phyloP scores from a whole-genome alignment of 257 asterid genomes.

The Lantana camara region DNA sequence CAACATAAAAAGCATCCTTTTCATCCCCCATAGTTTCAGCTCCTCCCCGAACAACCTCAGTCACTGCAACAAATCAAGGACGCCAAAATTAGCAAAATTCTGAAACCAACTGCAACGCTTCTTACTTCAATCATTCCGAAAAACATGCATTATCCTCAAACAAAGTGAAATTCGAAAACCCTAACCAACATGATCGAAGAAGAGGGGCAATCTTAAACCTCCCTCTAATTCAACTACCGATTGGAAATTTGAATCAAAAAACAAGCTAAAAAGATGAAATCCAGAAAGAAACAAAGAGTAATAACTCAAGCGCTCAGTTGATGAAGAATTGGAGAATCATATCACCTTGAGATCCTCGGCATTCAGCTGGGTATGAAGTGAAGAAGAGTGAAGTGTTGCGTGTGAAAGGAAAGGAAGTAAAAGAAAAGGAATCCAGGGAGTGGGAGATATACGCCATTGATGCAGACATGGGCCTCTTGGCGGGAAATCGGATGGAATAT shows the following conservation, averaged over 20 bases:
- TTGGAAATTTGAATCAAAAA: background rate
- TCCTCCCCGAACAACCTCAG: background rate
- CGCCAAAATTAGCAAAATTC: background rate
- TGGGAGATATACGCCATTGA: background rate
- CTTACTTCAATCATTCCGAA: conserved; percentile 11
- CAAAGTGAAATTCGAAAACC: conserved; percentile 18
- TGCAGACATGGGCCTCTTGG: no score
- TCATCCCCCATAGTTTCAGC: conserved; percentile 61
- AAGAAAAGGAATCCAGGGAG: background rate
- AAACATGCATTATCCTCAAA: background rate
- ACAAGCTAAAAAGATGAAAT: background rate
- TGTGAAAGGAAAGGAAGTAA: background rate
- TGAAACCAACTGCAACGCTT: conserved; percentile 2
- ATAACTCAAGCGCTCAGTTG: background rate
- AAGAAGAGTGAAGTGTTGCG: conserved; percentile 7
- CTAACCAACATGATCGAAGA: conserved; percentile 21
- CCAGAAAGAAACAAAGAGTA: background rate
- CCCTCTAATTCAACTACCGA: background rate
- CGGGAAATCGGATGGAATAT: no score
- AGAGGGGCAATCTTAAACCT: background rate
- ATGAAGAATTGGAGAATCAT: conserved; percentile 9
- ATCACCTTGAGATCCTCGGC: conserved; percentile 24
- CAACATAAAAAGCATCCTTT: conserved; percentile 72
- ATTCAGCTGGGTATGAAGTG: conserved; percentile 1
- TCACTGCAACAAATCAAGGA: conserved; percentile 9